phyloP scores from a whole-genome alignment of 2,329 filamentous ascomycete genomes.

The Mollisia scopiformis region DNA sequence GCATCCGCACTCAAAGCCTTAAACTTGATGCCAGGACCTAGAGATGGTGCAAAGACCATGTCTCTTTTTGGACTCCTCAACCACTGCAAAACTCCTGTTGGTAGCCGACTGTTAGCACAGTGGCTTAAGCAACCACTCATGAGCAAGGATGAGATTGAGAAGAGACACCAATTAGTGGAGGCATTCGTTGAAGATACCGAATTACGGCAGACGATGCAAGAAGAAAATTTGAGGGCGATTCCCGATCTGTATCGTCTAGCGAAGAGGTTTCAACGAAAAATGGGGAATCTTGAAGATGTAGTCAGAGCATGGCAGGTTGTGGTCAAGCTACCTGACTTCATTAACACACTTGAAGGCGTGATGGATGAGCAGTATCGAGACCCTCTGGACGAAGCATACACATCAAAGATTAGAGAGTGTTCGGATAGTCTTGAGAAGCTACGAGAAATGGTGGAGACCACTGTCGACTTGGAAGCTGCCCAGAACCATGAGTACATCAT shows the following conservation, averaged over 20 bases:
- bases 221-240: slow-evolving; percentile 90
- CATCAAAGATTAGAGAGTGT: slow-evolving; percentile 75
- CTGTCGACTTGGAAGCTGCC: slow-evolving; percentile 91
- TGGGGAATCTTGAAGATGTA: slow-evolving; percentile 92
- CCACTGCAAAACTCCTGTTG: slow-evolving; percentile 95
- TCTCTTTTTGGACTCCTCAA: slow-evolving; percentile 92
- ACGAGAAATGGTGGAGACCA: slow-evolving; percentile 98
- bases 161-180: slow-evolving; percentile 90
- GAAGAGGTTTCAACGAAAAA: slow-evolving; percentile 91
- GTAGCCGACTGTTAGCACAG: slow-evolving; percentile 86
- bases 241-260: slow-evolving; percentile 92
- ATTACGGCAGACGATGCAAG: slow-evolving; percentile 92
- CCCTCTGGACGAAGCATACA: slow-evolving; percentile 85
- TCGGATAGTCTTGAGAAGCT: slow-evolving; percentile 81
- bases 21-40: slow-evolving; percentile 94
- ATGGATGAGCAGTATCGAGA: slow-evolving; percentile 95
- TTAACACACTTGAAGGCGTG: slow-evolving; percentile 85
- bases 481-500: slow-evolving; percentile 99
- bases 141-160: slow-evolving; percentile 86
- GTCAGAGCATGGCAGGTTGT: slow-evolving; percentile 94
- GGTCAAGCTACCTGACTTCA: slow-evolving; percentile 87
- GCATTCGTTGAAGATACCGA: slow-evolving; percentile 94
- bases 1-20: slow-evolving; percentile 91
- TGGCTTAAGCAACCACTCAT: slow-evolving; percentile 98
- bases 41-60: slow-evolving; percentile 97